phyloP scores from a whole-genome alignment of 352 stramenopile species.

The Nothophytophthora sp. region DNA sequence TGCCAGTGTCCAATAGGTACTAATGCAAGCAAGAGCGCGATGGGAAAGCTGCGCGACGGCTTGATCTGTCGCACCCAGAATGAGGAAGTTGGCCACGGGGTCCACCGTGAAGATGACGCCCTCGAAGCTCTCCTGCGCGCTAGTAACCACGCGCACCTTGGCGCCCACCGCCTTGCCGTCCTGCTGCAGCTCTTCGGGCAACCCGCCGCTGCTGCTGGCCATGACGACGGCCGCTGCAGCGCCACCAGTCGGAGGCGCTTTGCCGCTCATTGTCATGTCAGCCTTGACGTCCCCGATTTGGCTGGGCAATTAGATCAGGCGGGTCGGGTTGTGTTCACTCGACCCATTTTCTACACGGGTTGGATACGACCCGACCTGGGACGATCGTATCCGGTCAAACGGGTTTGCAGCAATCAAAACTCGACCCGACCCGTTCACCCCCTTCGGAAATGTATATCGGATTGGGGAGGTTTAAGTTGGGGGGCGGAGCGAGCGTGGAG shows the following conservation, averaged over 20 bases:
- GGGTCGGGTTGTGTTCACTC: no score
- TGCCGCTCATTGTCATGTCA: no score
- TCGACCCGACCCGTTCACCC: neutral
- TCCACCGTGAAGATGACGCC: constrained; percentile 82
- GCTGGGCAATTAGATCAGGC: no score
- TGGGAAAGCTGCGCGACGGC: neutral
- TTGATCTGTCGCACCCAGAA: constrained; percentile 51
- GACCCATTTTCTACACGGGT: no score
- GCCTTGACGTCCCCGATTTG: no score
- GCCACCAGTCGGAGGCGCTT: no score
- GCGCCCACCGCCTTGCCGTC: constrained; percentile 65
- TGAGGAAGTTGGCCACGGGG: constrained; percentile 74
- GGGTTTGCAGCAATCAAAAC: no score
- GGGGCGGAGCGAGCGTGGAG: constrained; percentile 18
- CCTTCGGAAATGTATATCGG: neutral
- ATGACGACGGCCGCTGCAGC: no score
- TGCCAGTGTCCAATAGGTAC: constrained; percentile 4
- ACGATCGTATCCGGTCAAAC: no score
- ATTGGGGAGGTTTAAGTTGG: constrained; percentile 10
- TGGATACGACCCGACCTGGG: no score
- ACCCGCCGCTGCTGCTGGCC: constrained; percentile 42
- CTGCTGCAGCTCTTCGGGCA: constrained; percentile 62
- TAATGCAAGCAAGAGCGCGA: neutral
- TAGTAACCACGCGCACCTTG: constrained; percentile 63
- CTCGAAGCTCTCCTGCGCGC: constrained; percentile 53